Conservation (phyloP, 805 yeast genomes). For the Kodamaea nitidulidarum region DNA sequence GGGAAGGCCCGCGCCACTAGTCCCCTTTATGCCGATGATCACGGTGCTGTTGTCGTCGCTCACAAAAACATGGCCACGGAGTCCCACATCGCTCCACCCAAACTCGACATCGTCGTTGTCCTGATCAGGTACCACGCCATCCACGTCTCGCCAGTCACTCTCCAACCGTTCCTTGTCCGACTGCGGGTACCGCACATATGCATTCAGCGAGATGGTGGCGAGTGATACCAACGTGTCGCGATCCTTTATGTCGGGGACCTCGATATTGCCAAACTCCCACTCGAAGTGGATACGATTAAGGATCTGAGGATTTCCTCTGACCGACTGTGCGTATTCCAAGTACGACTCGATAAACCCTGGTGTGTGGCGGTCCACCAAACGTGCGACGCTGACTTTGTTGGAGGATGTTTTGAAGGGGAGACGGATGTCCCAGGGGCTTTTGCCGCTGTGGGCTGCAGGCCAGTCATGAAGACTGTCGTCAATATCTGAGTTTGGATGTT, state of each 20-base stretch:
- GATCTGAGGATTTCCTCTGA: conserved; percentile 33
- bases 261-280: conserved; percentile 53
- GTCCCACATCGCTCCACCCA: conserved; percentile 85
- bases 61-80: conserved; percentile 88
- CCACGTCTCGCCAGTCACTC: conserved; percentile 86
- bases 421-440: conserved; percentile 38
- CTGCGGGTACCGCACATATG: conserved; percentile 74
- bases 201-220: conserved; percentile 86
- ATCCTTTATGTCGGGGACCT: conserved; percentile 74
- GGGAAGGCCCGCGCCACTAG: conserved; percentile 70
- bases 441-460: conserved; percentile 28
- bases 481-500: too few relatives aligned
- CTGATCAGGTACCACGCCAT: conserved; percentile 52
- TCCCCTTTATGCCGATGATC: conserved; percentile 84
- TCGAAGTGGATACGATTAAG: conserved; percentile 46
- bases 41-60: conserved; percentile 54
- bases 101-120: conserved; percentile 51
- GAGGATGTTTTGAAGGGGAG: conserved; percentile 25
- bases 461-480: conserved; percentile 25
- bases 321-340: conserved; percentile 50
- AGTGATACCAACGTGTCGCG: conserved; percentile 66
- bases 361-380: conserved; percentile 36
- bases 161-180: conserved; percentile 42
- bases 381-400: conserved; percentile 16
- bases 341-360: conserved; percentile 69